Conservation (phyloP, 2,329 filamentous ascomycete genomes). For the Alternaria viburni region DNA sequence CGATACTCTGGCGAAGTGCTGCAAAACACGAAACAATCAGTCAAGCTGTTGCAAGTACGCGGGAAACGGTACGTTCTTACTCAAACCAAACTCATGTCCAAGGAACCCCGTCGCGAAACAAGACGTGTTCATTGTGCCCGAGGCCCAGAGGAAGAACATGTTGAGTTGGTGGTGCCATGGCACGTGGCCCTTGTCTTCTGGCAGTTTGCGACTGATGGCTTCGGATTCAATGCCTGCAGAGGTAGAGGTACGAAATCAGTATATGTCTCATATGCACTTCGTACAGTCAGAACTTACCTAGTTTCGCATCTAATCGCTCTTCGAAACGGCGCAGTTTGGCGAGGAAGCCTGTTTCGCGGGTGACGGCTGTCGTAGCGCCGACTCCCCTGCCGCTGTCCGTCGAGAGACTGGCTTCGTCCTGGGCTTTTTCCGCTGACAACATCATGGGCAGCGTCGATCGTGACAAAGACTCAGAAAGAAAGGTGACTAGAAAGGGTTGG, state of each 20-base stretch:
- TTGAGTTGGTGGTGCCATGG: constrained; percentile 35
- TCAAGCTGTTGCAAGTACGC: background rate
- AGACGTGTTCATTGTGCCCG: constrained; percentile 51
- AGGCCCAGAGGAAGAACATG: constrained; percentile 55
- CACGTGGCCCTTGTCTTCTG: constrained; percentile 35
- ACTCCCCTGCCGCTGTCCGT: constrained; percentile 6
- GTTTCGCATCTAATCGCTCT: constrained; percentile 25
- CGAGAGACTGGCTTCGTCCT: constrained; percentile 17
- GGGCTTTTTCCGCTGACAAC: constrained; percentile 18
- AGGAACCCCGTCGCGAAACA: constrained; percentile 51
- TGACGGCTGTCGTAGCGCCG: constrained; percentile 1
- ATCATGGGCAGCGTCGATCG: background rate
- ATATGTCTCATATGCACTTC: background rate
- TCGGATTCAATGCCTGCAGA: constrained; percentile 26
- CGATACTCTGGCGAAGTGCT: constrained; percentile 52
- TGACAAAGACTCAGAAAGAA: background rate
- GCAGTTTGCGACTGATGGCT: constrained; percentile 31
- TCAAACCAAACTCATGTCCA: constrained; percentile 57
- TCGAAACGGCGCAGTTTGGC: constrained; percentile 26
- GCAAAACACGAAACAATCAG: background rate
- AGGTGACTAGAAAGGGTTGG: constrained; percentile 1
- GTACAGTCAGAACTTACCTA: constrained; percentile 4
- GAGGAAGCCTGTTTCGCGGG: constrained; percentile 22
- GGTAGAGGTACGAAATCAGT: background rate
- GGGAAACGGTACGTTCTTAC: constrained; percentile 10